Percentiles rank a stretch among this genome's conserved stretches.
Conservation (phyloP, 371 early-diverging fungal genomes). For the Mortierella sp. region DNA sequence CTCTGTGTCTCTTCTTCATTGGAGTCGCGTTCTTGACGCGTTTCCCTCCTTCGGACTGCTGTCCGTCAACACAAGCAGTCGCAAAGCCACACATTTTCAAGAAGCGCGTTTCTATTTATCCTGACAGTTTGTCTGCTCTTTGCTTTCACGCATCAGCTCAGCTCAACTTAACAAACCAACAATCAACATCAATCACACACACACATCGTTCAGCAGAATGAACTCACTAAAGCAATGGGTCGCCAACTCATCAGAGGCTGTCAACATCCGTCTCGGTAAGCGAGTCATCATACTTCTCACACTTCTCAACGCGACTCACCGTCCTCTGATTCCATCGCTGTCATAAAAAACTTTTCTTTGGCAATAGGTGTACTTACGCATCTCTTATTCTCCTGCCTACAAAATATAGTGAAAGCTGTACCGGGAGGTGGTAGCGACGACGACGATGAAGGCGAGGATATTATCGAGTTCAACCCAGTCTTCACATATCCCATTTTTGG, state of each 20-base stretch:
- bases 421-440: constrained; percentile 32
- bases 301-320: neutral
- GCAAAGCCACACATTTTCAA: neutral
- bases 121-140: neutral
- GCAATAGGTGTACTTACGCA: neutral
- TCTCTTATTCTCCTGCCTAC: neutral
- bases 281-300: neutral
- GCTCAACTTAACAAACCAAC: constrained; percentile 1
- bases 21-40: constrained; percentile 6
- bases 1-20: neutral
- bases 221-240: constrained; percentile 60
- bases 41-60: neutral
- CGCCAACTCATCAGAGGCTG: constrained; percentile 56
- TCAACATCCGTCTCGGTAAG: constrained; percentile 59
- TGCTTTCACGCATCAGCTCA: neutral
- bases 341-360: neutral
- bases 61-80: neutral
- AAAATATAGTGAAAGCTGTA: constrained; percentile 32
- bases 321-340: neutral
- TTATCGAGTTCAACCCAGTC: constrained; percentile 71
- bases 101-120: neutral
- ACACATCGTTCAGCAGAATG: constrained; percentile 19
- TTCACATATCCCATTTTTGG: constrained; percentile 95
- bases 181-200: neutral
- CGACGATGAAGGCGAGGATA: constrained; percentile 48